Evolutionary conservation across 1,284 basidiomycete genomes (phyloP).

Genomic region (Ustilago loliicola): DNA sequence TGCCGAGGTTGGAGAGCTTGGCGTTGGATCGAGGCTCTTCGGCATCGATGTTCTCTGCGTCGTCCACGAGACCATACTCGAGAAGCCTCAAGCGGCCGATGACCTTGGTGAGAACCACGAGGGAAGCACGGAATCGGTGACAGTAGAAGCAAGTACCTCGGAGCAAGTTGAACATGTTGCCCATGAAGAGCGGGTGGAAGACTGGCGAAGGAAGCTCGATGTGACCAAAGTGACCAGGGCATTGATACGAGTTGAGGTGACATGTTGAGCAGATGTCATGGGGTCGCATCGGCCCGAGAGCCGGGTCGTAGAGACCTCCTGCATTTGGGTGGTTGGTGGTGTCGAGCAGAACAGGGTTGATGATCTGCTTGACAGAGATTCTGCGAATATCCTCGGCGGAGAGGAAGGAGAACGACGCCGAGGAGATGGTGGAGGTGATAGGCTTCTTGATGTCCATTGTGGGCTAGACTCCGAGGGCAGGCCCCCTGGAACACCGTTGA

Average conservation of each 20-base stretch:
- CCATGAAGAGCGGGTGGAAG: slow-evolving; percentile 97
- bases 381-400: slow-evolving; percentile 88
- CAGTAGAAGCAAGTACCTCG: slow-evolving; percentile 95
- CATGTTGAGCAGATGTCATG: slow-evolving; percentile 88
- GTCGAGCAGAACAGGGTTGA: slow-evolving; percentile 93
- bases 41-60: slow-evolving; percentile 78
- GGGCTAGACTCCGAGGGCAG: slow-evolving; percentile 38
- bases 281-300: slow-evolving; percentile 83
- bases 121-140: slow-evolving; percentile 84
- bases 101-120: slow-evolving; percentile 77
- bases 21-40: slow-evolving; percentile 38
- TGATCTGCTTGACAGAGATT: slow-evolving; percentile 96
- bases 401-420: slow-evolving; percentile 94
- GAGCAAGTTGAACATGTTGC: slow-evolving; percentile 88
- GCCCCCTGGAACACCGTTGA: slow-evolving; percentile 33
- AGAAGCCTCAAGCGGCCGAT: slow-evolving; percentile 88
- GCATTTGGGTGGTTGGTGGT: slow-evolving; percentile 91
- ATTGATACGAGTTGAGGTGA: slow-evolving; percentile 88
- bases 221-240: slow-evolving; percentile 99
- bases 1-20: slow-evolving; percentile 24
- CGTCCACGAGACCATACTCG: slow-evolving; percentile 88
- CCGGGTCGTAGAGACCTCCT: slow-evolving; percentile 95
- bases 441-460: slow-evolving; percentile 93
- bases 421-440: slow-evolving; percentile 84
- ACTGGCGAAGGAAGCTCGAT: slow-evolving; percentile 96